These are phyloP conservation scores for Septoria linicola DNA, from an alignment of 2,329 filamentous ascomycete species.

Conservation along the genomic window DNA sequence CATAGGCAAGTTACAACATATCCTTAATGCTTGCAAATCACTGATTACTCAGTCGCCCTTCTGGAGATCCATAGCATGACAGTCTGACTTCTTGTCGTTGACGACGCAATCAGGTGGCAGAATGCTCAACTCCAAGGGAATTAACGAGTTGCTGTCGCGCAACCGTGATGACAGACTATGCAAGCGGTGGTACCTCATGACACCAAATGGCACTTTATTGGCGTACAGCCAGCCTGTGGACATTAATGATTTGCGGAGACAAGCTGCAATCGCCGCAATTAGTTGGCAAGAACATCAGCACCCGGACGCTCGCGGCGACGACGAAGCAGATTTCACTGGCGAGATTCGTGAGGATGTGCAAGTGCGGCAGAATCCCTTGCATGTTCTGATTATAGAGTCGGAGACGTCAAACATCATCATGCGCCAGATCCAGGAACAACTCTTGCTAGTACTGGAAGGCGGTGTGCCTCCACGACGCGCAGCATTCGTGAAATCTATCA, in stretches of 20 bases:
- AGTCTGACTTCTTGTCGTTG: no score
- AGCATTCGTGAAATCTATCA: slow-evolving; percentile 43
- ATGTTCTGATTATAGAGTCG: slow-evolving; percentile 50
- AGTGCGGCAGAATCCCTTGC: slow-evolving; percentile 32
- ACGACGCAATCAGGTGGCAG: not conserved
- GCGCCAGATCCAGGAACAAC: slow-evolving; percentile 46
- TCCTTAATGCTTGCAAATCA: no score
- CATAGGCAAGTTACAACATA: no score
- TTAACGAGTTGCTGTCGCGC: slow-evolving; percentile 45
- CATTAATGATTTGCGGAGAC: slow-evolving; percentile 50
- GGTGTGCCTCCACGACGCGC: slow-evolving; percentile 45
- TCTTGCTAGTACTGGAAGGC: slow-evolving; percentile 51
- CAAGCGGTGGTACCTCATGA: slow-evolving; percentile 50
- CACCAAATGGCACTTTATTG: slow-evolving; percentile 51
- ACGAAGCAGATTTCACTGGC: slow-evolving; percentile 23
- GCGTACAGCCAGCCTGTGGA: slow-evolving; percentile 51
- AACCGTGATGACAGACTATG: slow-evolving; percentile 46
- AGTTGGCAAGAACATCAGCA: slow-evolving; percentile 49
- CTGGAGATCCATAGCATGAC: no score
- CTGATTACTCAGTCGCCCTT: no score
- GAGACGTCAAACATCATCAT: slow-evolving; percentile 48
- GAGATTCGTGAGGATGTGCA: slow-evolving; percentile 24
- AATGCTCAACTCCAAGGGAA: slow-evolving; percentile 47
- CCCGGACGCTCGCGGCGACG: slow-evolving; percentile 12
- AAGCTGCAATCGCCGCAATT: slow-evolving; percentile 50